Evolutionary conservation across 75 land plant genomes (phyloP), one percentile per base, ranked within the genome.

Genomic region (Cryptomeria japonica): DNA sequence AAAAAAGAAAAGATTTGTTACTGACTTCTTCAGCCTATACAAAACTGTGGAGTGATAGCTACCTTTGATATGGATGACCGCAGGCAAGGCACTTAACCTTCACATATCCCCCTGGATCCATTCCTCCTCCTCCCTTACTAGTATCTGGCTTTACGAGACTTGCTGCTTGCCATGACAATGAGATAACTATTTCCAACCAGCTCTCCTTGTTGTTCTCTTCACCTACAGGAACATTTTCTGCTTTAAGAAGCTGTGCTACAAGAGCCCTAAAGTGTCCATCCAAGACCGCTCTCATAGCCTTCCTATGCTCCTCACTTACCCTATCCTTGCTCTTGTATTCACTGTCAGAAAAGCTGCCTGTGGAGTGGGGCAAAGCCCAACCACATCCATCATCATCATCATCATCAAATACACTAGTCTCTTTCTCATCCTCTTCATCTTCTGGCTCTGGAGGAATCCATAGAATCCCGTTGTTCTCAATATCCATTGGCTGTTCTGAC

Each of bases 41-140:
- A 75, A 85, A 51, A 55, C 13, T 75, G 15, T 31, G 77, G 2
- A 75, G 37, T 36, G 14, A 78, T 58, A 87, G 70, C 84, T 89
- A 97, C 99, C 99, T 97, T 28, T 97, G 93, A 89, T 79, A 83
- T 22, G 94, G 96, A 79, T 83, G 88, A 16, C 99, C 98, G 72
- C 93, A 91, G n/a, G 99, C 97, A 56, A 98, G 83, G 86, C 99
- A 95, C 88, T 98, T 98, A 64, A 98, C 93, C 86, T 98, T 98
- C 83, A 96, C 99, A 92, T 98, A 98, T 0, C 96, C 97, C 75
- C 96, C 97, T 11, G 99, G 99, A 87, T 98, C 99, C 99, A 98
- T 98, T 58, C 95, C 94, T 75, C 77, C 77, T 37, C 97, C 98
- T 37, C 97, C 98, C 84, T 89, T 96, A 88, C 96, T 93, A 31